A percentile compares a stretch with the other conserved stretches of the same genome.
phyloP scores from a whole-genome alignment of 176 grass and related monocot species.

The Alopecurus myosuroides region DNA sequence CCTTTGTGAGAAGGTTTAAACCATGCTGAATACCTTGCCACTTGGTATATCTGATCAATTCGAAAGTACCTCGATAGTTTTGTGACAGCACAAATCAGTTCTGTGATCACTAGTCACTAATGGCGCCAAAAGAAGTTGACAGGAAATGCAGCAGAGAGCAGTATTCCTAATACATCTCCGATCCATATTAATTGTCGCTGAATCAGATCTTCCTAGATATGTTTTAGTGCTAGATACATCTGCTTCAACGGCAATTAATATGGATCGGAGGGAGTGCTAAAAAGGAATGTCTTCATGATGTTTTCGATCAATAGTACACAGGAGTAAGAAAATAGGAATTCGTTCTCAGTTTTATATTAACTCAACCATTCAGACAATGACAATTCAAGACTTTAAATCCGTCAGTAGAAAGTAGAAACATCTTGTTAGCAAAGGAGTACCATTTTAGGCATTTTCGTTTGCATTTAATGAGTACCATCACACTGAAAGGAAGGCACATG shows the following conservation, averaged over 20 bases:
- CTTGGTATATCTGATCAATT: too few relatives aligned
- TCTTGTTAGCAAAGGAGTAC: not conserved
- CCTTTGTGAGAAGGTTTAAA: too few relatives aligned
- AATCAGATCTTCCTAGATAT: too few relatives aligned
- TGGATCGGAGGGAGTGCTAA: not conserved
- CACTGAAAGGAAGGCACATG: not conserved
- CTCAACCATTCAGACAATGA: not conserved
- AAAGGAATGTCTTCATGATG: not conserved
- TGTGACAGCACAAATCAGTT: too few relatives aligned
- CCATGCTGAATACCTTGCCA: too few relatives aligned
- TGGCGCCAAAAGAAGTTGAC: too few relatives aligned
- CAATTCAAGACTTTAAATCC: not conserved
- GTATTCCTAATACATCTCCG: not conserved
- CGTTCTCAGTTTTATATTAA: not conserved
- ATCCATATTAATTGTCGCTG: too few relatives aligned
- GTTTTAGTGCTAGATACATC: too few relatives aligned
- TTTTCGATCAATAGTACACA: not conserved
- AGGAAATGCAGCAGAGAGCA: not conserved
- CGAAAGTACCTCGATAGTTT: too few relatives aligned
- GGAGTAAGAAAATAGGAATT: not conserved
- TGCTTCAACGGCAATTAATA: too few relatives aligned
- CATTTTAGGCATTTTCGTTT: not conserved
- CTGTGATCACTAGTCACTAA: too few relatives aligned
- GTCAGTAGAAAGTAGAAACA: not conserved
- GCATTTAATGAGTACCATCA: not conserved